phyloP scores from a whole-genome alignment of 345 rosid genomes.

The Moricandia moricandioides region DNA sequence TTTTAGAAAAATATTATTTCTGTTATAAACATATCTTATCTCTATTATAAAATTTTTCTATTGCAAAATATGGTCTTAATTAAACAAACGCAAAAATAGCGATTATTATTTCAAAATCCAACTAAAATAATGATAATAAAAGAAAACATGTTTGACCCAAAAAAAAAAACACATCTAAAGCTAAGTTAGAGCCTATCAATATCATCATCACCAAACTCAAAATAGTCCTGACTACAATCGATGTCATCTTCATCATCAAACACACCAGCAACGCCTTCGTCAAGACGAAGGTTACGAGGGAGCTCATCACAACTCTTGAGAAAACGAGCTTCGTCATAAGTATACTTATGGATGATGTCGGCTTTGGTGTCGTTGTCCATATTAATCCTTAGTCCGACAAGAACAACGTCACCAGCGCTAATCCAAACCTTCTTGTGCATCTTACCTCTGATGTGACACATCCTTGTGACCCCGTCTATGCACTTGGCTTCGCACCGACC shows the following conservation, averaged over 20 bases:
- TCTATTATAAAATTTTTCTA: too few relatives aligned
- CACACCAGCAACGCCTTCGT: not conserved
- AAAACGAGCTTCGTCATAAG: not conserved
- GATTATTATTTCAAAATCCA: slow-evolving; percentile 9
- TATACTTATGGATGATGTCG: not conserved
- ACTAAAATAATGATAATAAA: not conserved
- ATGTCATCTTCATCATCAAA: not conserved
- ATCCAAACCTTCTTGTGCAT: not conserved
- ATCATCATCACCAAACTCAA: not conserved
- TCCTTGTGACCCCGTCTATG: not conserved
- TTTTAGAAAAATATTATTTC: too few relatives aligned
- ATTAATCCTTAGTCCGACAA: not conserved
- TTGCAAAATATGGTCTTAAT: too few relatives aligned
- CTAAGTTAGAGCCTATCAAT: not conserved
- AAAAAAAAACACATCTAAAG: not conserved
- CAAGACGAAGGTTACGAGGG: not conserved
- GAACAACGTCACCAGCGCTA: not conserved
- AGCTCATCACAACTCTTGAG: slow-evolving; percentile 3
- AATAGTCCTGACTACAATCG: not conserved
- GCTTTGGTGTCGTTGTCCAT: not conserved
- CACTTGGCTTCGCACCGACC: not conserved
- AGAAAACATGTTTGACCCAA: too few relatives aligned
- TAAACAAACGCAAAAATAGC: too few relatives aligned
- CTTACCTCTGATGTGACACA: not conserved
- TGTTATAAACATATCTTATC: too few relatives aligned